Conservation (phyloP, 192 early-diverging fungal genomes). For the Podila verticillata region DNA sequence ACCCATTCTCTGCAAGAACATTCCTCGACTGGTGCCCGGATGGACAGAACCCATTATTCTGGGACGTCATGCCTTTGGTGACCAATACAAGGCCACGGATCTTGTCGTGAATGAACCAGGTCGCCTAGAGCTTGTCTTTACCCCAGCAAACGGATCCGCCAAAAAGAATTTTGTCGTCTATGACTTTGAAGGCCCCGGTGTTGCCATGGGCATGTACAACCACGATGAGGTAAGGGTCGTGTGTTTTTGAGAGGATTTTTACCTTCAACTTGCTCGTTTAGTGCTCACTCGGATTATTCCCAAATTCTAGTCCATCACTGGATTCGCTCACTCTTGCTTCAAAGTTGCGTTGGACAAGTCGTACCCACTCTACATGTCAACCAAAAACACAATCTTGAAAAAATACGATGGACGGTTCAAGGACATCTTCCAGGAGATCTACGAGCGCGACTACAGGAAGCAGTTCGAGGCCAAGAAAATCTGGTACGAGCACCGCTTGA, state of each 20-base stretch:
- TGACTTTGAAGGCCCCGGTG: conserved; percentile 88
- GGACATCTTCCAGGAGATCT: conserved; percentile 94
- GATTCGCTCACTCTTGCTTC: conserved; percentile 97
- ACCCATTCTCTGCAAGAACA: conserved; percentile 92
- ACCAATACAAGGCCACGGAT: conserved; percentile 98
- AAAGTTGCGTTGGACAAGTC: conserved; percentile 89
- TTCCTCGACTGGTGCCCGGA: conserved; percentile 92
- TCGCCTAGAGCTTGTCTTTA: conserved; percentile 90
- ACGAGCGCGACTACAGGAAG: conserved; percentile 82
- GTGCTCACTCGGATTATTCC: not conserved
- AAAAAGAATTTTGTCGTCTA: conserved; percentile 76
- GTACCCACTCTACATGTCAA: conserved; percentile 93
- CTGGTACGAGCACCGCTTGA: conserved; percentile 98
- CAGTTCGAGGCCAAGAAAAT: conserved; percentile 83
- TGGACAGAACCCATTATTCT: conserved; percentile 97
- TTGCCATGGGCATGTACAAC: conserved; percentile 98
- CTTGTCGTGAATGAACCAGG: conserved; percentile 91
- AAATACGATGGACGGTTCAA: conserved; percentile 98
- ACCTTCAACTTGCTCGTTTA: not conserved
- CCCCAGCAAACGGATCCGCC: conserved; percentile 80
- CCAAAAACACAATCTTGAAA: conserved; percentile 98
- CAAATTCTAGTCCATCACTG: conserved; percentile 75
- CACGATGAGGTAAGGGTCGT: conserved; percentile 63
- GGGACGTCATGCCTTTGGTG: conserved; percentile 97
- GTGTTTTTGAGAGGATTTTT: not conserved